Evolutionary conservation across 805 yeast species (phyloP), one percentile per base, ranked within the genome.

Genomic region (Wickerhamiella nectarea): DNA sequence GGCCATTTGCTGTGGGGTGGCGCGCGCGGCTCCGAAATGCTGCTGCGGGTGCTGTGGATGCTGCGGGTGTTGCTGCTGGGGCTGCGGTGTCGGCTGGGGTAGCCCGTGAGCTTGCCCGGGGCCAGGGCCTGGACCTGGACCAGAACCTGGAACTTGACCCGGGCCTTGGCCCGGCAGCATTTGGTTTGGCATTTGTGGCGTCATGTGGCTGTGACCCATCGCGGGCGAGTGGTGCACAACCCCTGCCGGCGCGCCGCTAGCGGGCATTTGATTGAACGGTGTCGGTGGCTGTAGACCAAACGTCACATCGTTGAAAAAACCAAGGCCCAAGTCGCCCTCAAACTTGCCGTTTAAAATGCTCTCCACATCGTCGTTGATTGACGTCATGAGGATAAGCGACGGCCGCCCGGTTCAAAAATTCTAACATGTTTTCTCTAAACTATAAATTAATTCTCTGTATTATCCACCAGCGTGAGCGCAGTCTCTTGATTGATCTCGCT

Each of bases 391-490:
- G 24, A 5, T 6, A n/a, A n/a, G n/a, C n/a, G n/a, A n/a, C n/a
- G n/a, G n/a, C n/a, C n/a, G n/a, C n/a, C n/a, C n/a, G n/a, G n/a
- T n/a, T n/a, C n/a, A n/a, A n/a, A n/a, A n/a, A n/a, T n/a, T n/a
- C n/a, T n/a, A n/a, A n/a, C n/a, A 29, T n/a, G 4, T 29, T 9
- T 15, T 29, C 8, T n/a, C 17, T 29, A n/a, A 41, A 38, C 9
- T 19, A 29, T n/a, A 33, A 33, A 33, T 15, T 17, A 33, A 3
- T 15, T 33, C 17, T 15, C 5, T n/a, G n/a, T n/a, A 21, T 11
- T 15, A 9, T 80, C 91, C 14, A 89, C 79, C 60, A 91, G 85
- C n/a, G 74, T 69, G 51, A 84, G 61, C 3, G 98, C 97, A 37
- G 78, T 81, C 3, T 75, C 76, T 46, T 71, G 71, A 19, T 71